Base-by-base conservation (phyloP, 306 rosid species). In the Myrica gale region DNA sequence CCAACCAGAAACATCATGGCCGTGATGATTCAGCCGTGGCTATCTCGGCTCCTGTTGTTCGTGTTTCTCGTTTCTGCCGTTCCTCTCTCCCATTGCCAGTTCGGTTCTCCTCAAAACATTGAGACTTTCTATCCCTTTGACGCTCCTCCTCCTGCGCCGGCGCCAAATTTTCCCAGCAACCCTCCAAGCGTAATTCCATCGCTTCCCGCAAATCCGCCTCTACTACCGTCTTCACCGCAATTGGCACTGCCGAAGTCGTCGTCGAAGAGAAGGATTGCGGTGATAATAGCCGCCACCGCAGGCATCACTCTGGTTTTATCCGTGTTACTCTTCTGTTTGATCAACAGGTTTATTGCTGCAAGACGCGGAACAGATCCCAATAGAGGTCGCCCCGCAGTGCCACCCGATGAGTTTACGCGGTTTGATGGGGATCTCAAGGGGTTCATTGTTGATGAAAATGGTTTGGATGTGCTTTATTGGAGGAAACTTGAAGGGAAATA, bases 381-480 rank as follows among this genome's bases (percentile, higher is more conserved):
- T n/a, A 74, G 57, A 60, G 78, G 76, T 73, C 78, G 79, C 79
- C 72, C 81, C 20, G 83, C 65, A 41, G 84, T 66, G 71, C 86
- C 72, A 55, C 62, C 13, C 1, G 80, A 73, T 5, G 89, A 82
- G 75, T 82, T 85, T 61, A 79, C 77, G 32, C 68, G 86, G 79
- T 76, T 80, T 17, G 88, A 82, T n/a, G 96, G 87, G 4, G 85
- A 83, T 74, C 60, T 87, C 1, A 92, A 82, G 57, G 97, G 93
- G 12, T 74, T 89, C 43, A 80, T 96, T 72, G 94, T 96, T 60
- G 99, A 96, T 80, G 99, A 92, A 80, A 83, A 87, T 78, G 99
- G 99, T 60, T 88, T 96, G 45, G 99, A 96, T 81, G 99, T 96
- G 72, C 62, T 92, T 75, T 92, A 92, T 73, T 96, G 97, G 99